phyloP scores from a whole-genome alignment of 1,139 yeast genomes.

The Dujonia santamariae region DNA sequence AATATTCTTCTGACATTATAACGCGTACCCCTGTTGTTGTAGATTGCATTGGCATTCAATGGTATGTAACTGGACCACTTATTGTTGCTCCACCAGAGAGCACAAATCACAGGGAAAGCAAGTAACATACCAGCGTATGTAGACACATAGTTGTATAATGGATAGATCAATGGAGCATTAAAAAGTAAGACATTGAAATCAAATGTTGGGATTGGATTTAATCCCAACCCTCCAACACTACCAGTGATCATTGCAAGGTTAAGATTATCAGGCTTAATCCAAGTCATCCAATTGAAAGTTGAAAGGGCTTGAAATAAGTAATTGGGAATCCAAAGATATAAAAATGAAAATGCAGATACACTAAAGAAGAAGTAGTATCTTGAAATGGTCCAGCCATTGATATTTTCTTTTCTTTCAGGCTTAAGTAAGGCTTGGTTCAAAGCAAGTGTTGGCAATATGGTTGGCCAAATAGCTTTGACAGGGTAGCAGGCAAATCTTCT shows the following conservation, averaged over 20 bases:
- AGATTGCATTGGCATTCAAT: slow-evolving; percentile 44
- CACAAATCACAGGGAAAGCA: slow-evolving; percentile 39
- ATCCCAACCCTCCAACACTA: slow-evolving; percentile 45
- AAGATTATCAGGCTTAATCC: slow-evolving; percentile 57
- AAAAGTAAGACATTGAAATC: slow-evolving; percentile 40
- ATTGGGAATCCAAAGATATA: slow-evolving; percentile 58
- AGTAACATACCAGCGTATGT: slow-evolving; percentile 38
- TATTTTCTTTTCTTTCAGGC: slow-evolving; percentile 36
- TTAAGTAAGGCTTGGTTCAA: slow-evolving; percentile 48
- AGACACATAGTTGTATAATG: slow-evolving; percentile 44
- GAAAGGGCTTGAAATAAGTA: slow-evolving; percentile 49
- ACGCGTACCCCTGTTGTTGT: slow-evolving; percentile 41
- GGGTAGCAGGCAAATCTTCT: slow-evolving; percentile 56
- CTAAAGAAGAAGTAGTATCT: slow-evolving; percentile 47
- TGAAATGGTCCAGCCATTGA: slow-evolving; percentile 52
- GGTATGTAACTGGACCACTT: slow-evolving; percentile 52
- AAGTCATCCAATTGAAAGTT: slow-evolving; percentile 59
- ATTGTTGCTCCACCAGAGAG: slow-evolving; percentile 48
- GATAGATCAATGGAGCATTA: slow-evolving; percentile 26
- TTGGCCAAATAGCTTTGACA: slow-evolving; percentile 52
- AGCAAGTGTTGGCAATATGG: slow-evolving; percentile 50
- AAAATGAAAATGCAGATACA: slow-evolving; percentile 33
- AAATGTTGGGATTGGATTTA: slow-evolving; percentile 52
- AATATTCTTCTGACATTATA: slow-evolving; percentile 40
- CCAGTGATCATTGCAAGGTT: slow-evolving; percentile 57